phyloP scores from a whole-genome alignment of 768 basidiomycete species.

The Antrodiella citrinella region DNA sequence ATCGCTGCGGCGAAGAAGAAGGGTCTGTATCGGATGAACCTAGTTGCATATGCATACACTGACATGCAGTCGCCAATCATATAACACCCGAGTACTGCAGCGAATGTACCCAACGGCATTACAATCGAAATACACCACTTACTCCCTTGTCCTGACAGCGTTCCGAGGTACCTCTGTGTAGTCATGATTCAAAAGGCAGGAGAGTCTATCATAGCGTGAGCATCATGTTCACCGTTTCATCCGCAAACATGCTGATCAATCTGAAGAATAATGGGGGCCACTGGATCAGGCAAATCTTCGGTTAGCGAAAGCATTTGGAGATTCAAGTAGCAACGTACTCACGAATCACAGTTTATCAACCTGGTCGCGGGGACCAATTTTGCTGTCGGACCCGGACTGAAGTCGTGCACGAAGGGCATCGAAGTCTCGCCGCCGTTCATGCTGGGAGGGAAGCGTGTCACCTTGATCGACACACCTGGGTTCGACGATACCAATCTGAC shows the following conservation, averaged over 20 bases:
- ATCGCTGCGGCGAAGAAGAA: too few relatives aligned
- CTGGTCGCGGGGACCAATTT: slow-evolving; percentile 9
- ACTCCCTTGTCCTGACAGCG: not conserved
- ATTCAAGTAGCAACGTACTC: not conserved
- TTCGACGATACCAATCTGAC: slow-evolving; percentile 10
- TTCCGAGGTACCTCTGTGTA: too few relatives aligned
- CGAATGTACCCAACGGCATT: not conserved
- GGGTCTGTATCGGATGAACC: too few relatives aligned
- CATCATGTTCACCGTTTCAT: not conserved
- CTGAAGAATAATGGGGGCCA: not conserved
- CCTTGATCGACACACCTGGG: slow-evolving; percentile 14
- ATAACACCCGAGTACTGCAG: not conserved
- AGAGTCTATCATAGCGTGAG: not conserved
- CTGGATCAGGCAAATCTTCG: not conserved
- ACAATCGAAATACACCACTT: not conserved
- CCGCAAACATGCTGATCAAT: not conserved
- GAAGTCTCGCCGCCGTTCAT: slow-evolving; percentile 2
- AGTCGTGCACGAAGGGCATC: slow-evolving; percentile 10
- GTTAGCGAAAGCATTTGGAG: not conserved
- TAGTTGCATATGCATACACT: too few relatives aligned
- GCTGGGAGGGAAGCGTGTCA: not conserved
- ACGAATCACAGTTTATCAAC: slow-evolving; percentile 14
- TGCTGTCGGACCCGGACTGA: slow-evolving; percentile 4
- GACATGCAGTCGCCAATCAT: too few relatives aligned
- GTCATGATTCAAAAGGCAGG: too few relatives aligned